Base-by-base conservation (phyloP, 208 protist species). In the Leishmania guyanensis region DNA sequence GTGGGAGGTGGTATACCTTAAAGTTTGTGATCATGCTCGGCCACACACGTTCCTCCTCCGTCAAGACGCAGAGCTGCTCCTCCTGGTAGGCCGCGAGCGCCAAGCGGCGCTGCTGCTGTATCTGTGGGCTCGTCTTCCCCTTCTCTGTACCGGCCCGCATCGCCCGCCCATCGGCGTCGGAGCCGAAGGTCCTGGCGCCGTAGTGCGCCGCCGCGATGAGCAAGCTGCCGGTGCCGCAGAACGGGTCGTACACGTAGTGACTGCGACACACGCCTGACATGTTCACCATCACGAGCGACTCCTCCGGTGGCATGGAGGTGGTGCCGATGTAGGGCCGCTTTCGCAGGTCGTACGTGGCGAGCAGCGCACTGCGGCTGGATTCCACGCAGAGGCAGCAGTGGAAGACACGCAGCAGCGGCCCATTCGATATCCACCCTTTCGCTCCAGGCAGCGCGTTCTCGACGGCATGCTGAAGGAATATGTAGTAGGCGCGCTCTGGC, bases 301-400 rank as follows among this genome's bases (percentile, higher is more conserved):
- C 92, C 83, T 99, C 97, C 43, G 96, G 90, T n/a, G 97, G 93
- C 98, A 99, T 99, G 43, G 97, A 97, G 3, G 98, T 99, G 3
- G 98, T 99, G 74, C 98, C 98, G 78, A 99, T 93, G 88, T 98
- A 99, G 36, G 90, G 90, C 12, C 98, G 88, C n/a, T 81, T 85
- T 64, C 92, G 90, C 10, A 99, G 88, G 73, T 93, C 90, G 85
- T 96, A 99, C 53, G 62, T 81, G 26, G 90, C 79, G 8, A 98
- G 89, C 29, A 95, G 65, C 29, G 62, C 62, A 39, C 81, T 81
- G 12, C 95, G 92, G 6, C 56, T 29, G 10, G 90, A 90, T 64
- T 89, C 84, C 3, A 69, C 71, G 36, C 88, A 73, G 17, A 86
- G 81, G 36, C 84, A 79, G 66, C 79, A 84, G 81, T 92, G 90